Evolutionary conservation across 2,329 filamentous ascomycete species (phyloP).

Genomic region (Xylogone sp.): DNA sequence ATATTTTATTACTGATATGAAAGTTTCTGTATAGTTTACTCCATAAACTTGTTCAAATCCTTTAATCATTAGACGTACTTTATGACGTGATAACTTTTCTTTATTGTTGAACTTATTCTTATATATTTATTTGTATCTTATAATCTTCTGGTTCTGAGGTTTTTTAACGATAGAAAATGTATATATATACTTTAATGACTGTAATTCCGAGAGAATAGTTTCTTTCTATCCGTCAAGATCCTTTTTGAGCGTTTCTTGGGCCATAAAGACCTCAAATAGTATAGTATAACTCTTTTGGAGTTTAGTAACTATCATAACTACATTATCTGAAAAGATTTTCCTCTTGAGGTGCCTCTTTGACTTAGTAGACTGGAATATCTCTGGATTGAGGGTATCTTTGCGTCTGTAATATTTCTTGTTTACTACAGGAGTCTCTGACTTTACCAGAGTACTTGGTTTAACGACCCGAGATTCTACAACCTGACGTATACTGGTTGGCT

Average conservation of each 20-base stretch:
- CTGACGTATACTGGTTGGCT: background rate
- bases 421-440: background rate
- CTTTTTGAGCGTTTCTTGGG: background rate
- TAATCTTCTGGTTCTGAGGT: background rate
- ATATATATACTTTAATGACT: background rate
- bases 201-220: background rate
- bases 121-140: background rate
- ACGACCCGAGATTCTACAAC: background rate
- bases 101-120: background rate
- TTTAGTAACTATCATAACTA: background rate
- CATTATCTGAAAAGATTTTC: background rate
- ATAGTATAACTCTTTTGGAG: background rate
- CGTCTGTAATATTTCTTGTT: background rate
- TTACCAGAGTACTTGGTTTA: background rate
- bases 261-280: background rate
- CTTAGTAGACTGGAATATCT: background rate
- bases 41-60: background rate
- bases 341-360: background rate
- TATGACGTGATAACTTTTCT: background rate
- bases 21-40: conserved; percentile 1
- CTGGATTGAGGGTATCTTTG: background rate
- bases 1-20: background rate
- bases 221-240: background rate
- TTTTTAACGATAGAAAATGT: background rate
- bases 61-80: background rate